Base-by-base conservation (phyloP, 116 monocot genomes). In the Thalassia testudinum region DNA sequence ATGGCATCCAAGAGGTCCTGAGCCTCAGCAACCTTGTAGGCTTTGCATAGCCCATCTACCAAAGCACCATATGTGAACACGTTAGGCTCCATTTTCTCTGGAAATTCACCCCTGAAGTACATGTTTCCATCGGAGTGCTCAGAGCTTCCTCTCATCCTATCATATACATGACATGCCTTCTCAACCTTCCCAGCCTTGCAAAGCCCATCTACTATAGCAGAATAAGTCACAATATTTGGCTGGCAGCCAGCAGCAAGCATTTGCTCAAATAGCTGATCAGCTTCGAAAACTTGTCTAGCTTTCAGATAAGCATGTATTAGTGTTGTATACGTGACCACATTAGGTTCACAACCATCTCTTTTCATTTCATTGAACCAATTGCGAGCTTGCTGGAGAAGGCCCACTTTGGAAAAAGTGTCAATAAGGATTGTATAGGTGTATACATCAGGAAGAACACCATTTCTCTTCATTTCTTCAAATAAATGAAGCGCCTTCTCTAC, bases 1-100 rank as follows among this genome's bases (percentile, higher is more conserved):
- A 95, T 95, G 17, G 65, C 67, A 29, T 84, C 68, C 58, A 95
- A 55, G 42, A 95, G 66, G 30, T 88, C 61, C 29, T 51, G 59
- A 38, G 95, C 95, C 44, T 84, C 76, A 22, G 18, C 54, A 26
- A 79, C 85, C 61, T 84, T 95, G 49, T 88, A 78, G 62, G 74
- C 81, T 76, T 95, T 95, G 71, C 95, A 95, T 27, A 95, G 66
- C 21, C 95, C 95, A 76, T 95, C 85, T 50, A 95, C 67, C 51
- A 95, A 49, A 54, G 95, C 88, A 61, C 95, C 95, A 65, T 88
- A 95, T 7, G 95, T 95, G 52, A 85, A 77, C 60, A 95, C 85
- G 79, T 95, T 95, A 29, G 95, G 95, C 38, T 63, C 61, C 50
- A 49, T 18, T 2, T 21, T 59, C 17, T 67, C 57, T 1, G 27